A percentile compares a stretch with the other conserved stretches of the same genome.
Conservation (phyloP, 441 rosid genomes). For the Hura crepitans region DNA sequence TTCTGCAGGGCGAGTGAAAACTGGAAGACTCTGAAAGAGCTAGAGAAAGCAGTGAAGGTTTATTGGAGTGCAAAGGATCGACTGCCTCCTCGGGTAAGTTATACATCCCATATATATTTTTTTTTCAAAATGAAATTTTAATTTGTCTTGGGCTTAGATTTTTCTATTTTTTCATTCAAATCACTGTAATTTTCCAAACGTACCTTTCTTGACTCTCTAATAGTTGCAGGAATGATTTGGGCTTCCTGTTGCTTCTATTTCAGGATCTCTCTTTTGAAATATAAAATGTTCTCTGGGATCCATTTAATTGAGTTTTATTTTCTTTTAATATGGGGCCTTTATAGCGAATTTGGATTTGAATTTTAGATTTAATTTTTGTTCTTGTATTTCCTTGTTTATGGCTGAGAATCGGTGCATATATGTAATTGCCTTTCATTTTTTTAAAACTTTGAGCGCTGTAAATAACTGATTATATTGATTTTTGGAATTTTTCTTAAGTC, state of each 20-base stretch:
- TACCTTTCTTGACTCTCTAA: constrained; percentile 2
- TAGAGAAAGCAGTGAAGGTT: constrained; percentile 72
- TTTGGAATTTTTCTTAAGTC: constrained; percentile 27
- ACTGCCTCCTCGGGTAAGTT: constrained; percentile 74
- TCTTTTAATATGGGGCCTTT: not conserved
- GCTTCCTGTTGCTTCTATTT: constrained; percentile 1
- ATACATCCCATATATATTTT: not conserved
- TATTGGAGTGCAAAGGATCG: constrained; percentile 78
- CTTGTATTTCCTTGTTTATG: not conserved
- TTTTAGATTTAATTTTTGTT: not conserved
- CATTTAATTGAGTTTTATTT: not conserved
- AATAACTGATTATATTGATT: constrained; percentile 12
- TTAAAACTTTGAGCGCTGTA: constrained; percentile 10
- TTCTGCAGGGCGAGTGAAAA: constrained; percentile 63
- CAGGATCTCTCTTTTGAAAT: constrained; percentile 3
- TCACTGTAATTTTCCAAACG: not conserved
- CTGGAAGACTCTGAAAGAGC: constrained; percentile 82
- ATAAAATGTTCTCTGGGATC: not conserved
- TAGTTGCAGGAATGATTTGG: constrained; percentile 9
- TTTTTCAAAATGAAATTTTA: not conserved
- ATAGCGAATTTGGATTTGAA: not conserved
- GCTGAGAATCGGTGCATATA: not conserved
- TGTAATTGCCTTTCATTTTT: constrained; percentile 11
- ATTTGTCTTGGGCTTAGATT: not conserved
- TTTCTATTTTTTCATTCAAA: constrained; percentile 10